A percentile compares a stretch with the other conserved stretches of the same genome.
Conservation (phyloP, 768 basidiomycete genomes). For the Mycena olivaceomarginata region DNA sequence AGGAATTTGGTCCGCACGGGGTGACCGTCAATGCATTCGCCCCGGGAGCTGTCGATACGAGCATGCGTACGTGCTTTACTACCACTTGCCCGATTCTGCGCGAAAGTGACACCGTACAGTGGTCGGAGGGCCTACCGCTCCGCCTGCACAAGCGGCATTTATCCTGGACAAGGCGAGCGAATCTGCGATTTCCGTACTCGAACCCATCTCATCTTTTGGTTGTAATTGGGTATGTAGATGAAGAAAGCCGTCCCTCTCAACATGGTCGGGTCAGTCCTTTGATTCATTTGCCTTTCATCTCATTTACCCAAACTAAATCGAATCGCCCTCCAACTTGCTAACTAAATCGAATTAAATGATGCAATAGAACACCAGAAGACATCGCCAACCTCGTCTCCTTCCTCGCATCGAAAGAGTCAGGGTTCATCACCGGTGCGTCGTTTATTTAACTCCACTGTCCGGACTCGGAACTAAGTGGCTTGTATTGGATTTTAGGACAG, state of each 20-base stretch:
- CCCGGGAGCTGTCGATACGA: constrained; percentile 45
- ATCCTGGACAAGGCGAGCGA: too few relatives aligned
- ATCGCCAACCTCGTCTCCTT: constrained; percentile 55
- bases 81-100: neutral
- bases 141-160: too few relatives aligned
- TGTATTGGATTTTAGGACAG: constrained; percentile 16
- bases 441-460: neutral
- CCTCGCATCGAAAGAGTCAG: constrained; percentile 52
- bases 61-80: neutral
- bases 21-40: constrained; percentile 56
- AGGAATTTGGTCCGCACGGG: constrained; percentile 51
- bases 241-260: too few relatives aligned
- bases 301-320: neutral
- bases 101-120: constrained; percentile 16
- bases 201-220: too few relatives aligned
- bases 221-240: too few relatives aligned
- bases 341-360: neutral
- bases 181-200: too few relatives aligned
- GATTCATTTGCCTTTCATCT: constrained; percentile 2
- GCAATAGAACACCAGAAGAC: constrained; percentile 44
- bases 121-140: constrained; percentile 11
- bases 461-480: too few relatives aligned
- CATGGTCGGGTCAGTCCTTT: too few relatives aligned
- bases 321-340: constrained; percentile 5
- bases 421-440: constrained; percentile 51